These are phyloP conservation scores for Talaromyces pinophilus DNA, from an alignment of 2,329 filamentous ascomycete species.

Conservation along the genomic window DNA sequence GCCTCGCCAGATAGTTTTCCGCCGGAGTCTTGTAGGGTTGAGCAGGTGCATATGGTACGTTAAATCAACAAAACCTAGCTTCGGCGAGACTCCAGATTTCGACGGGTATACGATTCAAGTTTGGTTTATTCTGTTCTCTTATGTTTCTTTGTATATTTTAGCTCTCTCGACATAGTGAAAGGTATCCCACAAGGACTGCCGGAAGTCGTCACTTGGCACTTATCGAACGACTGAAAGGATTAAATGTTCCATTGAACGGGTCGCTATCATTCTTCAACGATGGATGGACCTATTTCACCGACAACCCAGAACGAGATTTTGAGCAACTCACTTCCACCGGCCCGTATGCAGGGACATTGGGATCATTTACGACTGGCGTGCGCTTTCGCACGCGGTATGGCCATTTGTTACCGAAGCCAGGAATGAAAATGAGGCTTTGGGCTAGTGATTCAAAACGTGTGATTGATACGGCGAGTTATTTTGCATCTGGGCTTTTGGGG, in stretches of 20 bases:
- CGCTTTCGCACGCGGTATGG: constrained; percentile 56
- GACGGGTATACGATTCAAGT: neutral
- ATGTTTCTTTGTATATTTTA: constrained; percentile 27
- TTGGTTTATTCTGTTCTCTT: neutral
- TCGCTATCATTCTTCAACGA: constrained; percentile 56
- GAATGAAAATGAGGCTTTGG: constrained; percentile 50
- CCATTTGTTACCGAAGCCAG: constrained; percentile 43
- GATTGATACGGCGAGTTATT: constrained; percentile 58
- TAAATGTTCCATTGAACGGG: constrained; percentile 48
- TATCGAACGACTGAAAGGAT: constrained; percentile 49
- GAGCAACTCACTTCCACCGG: constrained; percentile 59
- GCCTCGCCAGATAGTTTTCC: constrained; percentile 41
- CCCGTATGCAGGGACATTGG: constrained; percentile 57
- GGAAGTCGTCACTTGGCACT: constrained; percentile 54
- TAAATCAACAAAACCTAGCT: neutral
- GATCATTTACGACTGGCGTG: constrained; percentile 57
- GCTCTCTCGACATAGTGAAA: constrained; percentile 60
- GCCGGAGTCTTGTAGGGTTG: constrained; percentile 53
- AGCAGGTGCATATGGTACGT: constrained; percentile 61
- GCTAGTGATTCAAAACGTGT: constrained; percentile 57
- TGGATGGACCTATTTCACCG: constrained; percentile 56
- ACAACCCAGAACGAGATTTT: constrained; percentile 47
- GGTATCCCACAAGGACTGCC: constrained; percentile 57
- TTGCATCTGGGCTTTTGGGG: constrained; percentile 58
- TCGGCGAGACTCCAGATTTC: neutral